Evolutionary conservation across 1,284 basidiomycete species (phyloP).

Genomic region (Ustilago hordei): DNA sequence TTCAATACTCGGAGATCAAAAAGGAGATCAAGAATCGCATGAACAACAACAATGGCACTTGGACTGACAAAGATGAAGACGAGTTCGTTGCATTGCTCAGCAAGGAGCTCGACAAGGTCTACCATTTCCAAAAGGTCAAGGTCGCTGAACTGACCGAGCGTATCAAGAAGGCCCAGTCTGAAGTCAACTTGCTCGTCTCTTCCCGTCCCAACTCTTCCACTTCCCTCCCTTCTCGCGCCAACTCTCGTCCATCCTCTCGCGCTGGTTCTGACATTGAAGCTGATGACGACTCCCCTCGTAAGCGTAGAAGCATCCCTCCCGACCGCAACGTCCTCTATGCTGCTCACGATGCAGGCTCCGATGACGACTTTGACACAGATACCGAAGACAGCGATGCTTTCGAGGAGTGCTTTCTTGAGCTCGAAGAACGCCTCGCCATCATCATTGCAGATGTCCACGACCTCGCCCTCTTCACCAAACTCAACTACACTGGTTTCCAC

Average conservation of each 20-base stretch:
- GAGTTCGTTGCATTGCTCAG: slow-evolving; percentile 74
- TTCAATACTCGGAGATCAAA: slow-evolving; percentile 69
- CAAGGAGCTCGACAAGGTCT: slow-evolving; percentile 92
- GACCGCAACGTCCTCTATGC: slow-evolving; percentile 73
- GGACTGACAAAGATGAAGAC: slow-evolving; percentile 69
- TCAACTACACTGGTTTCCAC: slow-evolving; percentile 95
- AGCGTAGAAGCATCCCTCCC: slow-evolving; percentile 41
- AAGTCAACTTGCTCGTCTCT: slow-evolving; percentile 67
- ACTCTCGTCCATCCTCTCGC: slow-evolving; percentile 28
- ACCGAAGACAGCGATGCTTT: slow-evolving; percentile 79
- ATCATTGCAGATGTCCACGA: slow-evolving; percentile 99
- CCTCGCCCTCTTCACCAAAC: slow-evolving; percentile 89
- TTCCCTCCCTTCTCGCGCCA: slow-evolving; percentile 52
- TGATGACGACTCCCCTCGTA: slow-evolving; percentile 23
- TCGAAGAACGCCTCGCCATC: slow-evolving; percentile 95
- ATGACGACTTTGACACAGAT: slow-evolving; percentile 74
- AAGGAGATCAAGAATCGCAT: slow-evolving; percentile 69
- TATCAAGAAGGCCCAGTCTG: slow-evolving; percentile 67
- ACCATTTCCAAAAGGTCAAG: slow-evolving; percentile 93
- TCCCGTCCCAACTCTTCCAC: slow-evolving; percentile 55
- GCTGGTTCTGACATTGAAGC: slow-evolving; percentile 45
- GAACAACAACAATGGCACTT: slow-evolving; percentile 64
- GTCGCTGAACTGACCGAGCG: slow-evolving; percentile 66
- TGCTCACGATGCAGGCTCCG: slow-evolving; percentile 72
- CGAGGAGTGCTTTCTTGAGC: slow-evolving; percentile 86